Evolutionary conservation across 352 stramenopile genomes (phyloP).

Genomic region (Globisporangium camurandrum): DNA sequence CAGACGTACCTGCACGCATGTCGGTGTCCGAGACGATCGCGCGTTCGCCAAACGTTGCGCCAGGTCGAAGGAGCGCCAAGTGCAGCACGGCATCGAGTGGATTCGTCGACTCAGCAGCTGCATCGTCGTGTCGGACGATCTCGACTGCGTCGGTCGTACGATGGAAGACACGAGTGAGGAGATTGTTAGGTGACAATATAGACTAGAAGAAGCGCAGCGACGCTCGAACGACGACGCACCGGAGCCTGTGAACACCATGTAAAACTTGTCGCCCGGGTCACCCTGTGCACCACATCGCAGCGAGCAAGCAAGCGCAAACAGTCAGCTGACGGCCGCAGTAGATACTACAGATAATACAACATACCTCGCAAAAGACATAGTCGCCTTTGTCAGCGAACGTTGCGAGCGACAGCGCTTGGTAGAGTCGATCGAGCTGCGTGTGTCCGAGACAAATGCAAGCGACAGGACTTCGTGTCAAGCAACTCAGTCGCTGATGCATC

Average conservation of each 20-base stretch:
- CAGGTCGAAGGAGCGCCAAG: conserved; percentile 34
- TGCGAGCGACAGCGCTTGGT: conserved; percentile 59
- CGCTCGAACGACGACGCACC: conserved; percentile 23
- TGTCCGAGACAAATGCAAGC: not conserved
- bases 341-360: not conserved
- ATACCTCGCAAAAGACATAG: conserved; percentile 60
- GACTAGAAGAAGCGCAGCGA: too few species aligned
- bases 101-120: conserved; percentile 5
- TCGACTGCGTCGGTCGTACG: conserved; percentile 29
- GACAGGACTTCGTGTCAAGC: not conserved
- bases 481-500: not conserved
- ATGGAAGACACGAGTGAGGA: not conserved
- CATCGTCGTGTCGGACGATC: conserved; percentile 30
- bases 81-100: conserved; percentile 17
- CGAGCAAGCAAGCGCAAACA: not conserved
- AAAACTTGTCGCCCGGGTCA: conserved; percentile 70
- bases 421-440: conserved; percentile 66
- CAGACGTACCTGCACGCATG: conserved; percentile 37
- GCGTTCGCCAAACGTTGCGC: conserved; percentile 74
- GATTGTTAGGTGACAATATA: too few species aligned
- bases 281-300: conserved; percentile 22
- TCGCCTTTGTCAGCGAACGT: conserved; percentile 31
- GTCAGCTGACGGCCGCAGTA: not conserved
- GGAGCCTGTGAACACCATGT: conserved; percentile 68
- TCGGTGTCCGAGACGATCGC: conserved; percentile 55